phyloP scores from a whole-genome alignment of 768 basidiomycete genomes.

The Psilocybe tampanensis region DNA sequence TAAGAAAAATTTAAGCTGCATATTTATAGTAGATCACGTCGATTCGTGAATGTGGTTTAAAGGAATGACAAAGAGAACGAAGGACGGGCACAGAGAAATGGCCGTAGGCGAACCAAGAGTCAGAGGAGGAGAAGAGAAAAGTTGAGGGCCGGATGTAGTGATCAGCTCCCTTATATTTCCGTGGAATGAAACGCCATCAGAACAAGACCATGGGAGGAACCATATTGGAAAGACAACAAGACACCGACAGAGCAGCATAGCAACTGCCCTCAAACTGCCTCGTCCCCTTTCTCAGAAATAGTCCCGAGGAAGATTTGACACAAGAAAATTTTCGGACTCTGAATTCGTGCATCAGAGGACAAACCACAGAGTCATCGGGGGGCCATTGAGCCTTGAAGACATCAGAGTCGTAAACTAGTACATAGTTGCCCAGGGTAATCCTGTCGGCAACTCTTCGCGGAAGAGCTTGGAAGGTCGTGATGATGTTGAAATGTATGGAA shows the following conservation, averaged over 20 bases:
- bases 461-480: too few species aligned
- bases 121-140: constrained; percentile 10
- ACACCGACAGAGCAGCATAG: not conserved
- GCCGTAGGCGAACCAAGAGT: constrained; percentile 13
- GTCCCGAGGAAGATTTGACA: not conserved
- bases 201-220: constrained; percentile 14
- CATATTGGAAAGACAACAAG: constrained; percentile 3
- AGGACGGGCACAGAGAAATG: constrained; percentile 10
- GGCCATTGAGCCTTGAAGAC: too few species aligned
- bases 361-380: not conserved
- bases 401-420: too few species aligned
- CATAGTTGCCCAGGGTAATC: too few species aligned
- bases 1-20: constrained; percentile 29
- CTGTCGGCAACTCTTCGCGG: too few species aligned
- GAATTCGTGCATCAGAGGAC: too few species aligned
- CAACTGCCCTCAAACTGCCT: too few species aligned
- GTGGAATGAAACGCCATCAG: constrained; percentile 18
- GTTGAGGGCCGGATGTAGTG: not conserved
- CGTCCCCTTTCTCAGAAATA: not conserved
- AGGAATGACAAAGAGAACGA: constrained; percentile 18
- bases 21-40: constrained; percentile 21
- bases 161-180: constrained; percentile 10
- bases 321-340: not conserved
- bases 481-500: too few species aligned
- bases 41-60: constrained; percentile 23